Evolutionary conservation across 345 rosid species (phyloP), one percentile per base, ranked within the genome.

Genomic region (Nephelium lappaceum): DNA sequence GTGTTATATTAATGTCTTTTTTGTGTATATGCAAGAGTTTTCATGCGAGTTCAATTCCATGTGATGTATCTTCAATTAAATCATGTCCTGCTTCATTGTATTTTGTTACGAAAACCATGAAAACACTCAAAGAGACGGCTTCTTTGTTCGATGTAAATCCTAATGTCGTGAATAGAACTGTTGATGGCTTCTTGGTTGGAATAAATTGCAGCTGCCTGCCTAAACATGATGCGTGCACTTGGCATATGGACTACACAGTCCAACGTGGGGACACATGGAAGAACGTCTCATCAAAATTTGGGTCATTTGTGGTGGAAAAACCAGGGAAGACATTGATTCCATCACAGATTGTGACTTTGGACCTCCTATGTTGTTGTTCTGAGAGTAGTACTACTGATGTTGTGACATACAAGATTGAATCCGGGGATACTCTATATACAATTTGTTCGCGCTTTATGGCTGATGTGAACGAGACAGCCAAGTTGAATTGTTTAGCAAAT

Each of bases 31-130:
- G 53, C 72, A 53, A 36, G 27, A 60, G 74, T 72, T 76, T 62
- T 69, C 76, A 74, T 63, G 77, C n/a, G 64, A 38, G 69, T 63
- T 75, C 77, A 21, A 31, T 80, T 39, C 66, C 58, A n/a, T 80
- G 84, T 70, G 80, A 75, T 25, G 82, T 39, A n/a, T 80, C 87
- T 57, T 69, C 62, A 42, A 27, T 15, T 3, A 58, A 74, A 47
- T 61, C 78, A 14, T 85, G 85, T 69, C 82, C 79, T 67, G 84
- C 85, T n/a, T 74, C 77, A n/a, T 43, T 82, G 6, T 85, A 82
- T 62, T 80, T 80, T 49, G 73, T 66, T 38, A 51, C 77, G 21
- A 69, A 72, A n/a, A 60, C 80, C 61, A 21, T 15, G 8, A 80
- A 10, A 67, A 68, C 60, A 55, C 78, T 80, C 9, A 43, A 75